Percentiles rank a stretch among this genome's conserved stretches.
These are phyloP conservation scores for Thozetella sp. DNA, from an alignment of 495 filamentous ascomycete species.

Conservation along the genomic window DNA sequence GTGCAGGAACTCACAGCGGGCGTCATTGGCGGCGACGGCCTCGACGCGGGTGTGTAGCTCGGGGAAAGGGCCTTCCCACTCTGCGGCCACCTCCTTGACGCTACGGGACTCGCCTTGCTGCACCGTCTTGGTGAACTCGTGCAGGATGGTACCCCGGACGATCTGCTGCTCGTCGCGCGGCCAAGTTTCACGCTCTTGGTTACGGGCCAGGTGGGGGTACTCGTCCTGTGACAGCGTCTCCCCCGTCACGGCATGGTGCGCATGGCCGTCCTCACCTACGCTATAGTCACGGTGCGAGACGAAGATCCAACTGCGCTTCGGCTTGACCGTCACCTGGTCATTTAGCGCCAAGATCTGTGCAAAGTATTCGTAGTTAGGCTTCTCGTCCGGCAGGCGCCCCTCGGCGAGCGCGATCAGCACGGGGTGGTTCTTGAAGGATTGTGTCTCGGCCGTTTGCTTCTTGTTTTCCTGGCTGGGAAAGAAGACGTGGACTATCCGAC, in stretches of 20 bases:
- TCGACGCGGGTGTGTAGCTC: conserved; percentile 42
- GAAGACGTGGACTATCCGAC: conserved; percentile 46
- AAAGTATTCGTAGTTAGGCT: conserved; percentile 53
- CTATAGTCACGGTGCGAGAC: conserved; percentile 39
- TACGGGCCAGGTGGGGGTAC: conserved; percentile 46
- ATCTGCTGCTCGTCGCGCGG: conserved; percentile 29
- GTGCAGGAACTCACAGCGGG: conserved; percentile 53
- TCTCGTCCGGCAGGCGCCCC: conserved; percentile 41
- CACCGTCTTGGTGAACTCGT: conserved; percentile 47
- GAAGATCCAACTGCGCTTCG: conserved; percentile 46
- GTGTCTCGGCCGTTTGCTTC: conserved; percentile 30
- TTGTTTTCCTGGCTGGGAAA: conserved; percentile 35
- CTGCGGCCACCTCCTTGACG: conserved; percentile 34
- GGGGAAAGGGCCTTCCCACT: conserved; percentile 43
- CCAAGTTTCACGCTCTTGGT: conserved; percentile 40
- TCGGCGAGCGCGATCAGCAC: conserved; percentile 53
- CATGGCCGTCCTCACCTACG: conserved; percentile 30
- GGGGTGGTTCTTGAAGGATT: conserved; percentile 54
- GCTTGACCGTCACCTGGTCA: conserved; percentile 36
- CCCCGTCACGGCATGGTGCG: conserved; percentile 29
- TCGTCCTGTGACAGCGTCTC: conserved; percentile 33
- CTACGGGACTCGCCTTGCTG: conserved; percentile 41
- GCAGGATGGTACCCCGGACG: conserved; percentile 35
- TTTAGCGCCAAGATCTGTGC: conserved; percentile 40
- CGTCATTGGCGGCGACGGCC: conserved; percentile 29